Evolutionary conservation across 352 stramenopile species (phyloP).

Genomic region (Peronospora farinosa): DNA sequence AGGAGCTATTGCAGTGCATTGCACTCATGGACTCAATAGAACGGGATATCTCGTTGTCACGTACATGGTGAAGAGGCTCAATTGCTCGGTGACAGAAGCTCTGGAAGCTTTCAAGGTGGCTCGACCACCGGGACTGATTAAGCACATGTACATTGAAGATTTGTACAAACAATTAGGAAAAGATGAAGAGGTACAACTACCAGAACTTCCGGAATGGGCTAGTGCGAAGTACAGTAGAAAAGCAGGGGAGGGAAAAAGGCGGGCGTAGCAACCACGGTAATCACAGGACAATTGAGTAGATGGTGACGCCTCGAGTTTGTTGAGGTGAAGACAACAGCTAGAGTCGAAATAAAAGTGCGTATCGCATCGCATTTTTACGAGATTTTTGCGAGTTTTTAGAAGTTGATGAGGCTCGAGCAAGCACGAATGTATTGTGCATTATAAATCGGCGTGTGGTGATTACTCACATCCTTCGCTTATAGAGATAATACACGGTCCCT

Average conservation of each 20-base stretch:
- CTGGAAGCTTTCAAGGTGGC: constrained; percentile 57
- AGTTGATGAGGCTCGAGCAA: constrained; percentile 44
- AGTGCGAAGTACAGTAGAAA: constrained; percentile 55
- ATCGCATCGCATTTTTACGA: constrained; percentile 35
- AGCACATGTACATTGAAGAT: constrained; percentile 78
- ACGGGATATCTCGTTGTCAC: constrained; percentile 71
- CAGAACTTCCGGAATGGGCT: constrained; percentile 57
- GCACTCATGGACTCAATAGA: constrained; percentile 73
- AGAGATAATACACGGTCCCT: constrained; percentile 7
- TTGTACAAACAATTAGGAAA: constrained; percentile 48
- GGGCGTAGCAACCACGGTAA: neutral
- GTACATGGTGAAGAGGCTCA: constrained; percentile 59
- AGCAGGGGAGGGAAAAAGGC: neutral
- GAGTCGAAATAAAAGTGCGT: constrained; percentile 22
- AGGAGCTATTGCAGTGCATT: constrained; percentile 64
- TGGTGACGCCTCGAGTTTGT: neutral
- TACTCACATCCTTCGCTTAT: neutral
- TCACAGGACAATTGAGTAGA: constrained; percentile 7
- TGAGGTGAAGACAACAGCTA: constrained; percentile 22
- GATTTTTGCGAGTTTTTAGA: constrained; percentile 27
- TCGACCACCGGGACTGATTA: constrained; percentile 69
- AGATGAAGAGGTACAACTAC: constrained; percentile 39
- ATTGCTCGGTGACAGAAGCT: constrained; percentile 45
- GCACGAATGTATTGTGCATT: constrained; percentile 19
- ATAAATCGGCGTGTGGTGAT: constrained; percentile 5